Evolutionary conservation across 2,329 filamentous ascomycete genomes (phyloP).

Genomic region (Epichloe sibirici): DNA sequence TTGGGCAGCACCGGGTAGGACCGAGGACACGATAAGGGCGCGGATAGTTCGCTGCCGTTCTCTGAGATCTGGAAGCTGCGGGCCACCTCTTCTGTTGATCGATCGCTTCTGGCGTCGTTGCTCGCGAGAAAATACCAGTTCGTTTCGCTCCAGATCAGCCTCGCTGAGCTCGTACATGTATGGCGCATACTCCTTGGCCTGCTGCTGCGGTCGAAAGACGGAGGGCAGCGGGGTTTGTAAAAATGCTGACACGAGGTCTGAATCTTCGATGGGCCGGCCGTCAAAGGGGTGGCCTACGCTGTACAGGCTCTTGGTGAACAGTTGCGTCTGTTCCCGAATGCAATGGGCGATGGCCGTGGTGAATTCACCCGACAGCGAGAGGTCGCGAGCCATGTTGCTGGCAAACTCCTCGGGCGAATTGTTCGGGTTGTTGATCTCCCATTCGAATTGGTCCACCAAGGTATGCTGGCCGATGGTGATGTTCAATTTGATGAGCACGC

Average conservation of each 20-base stretch:
- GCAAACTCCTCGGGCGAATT: slow-evolving; percentile 96
- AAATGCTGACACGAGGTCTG: slow-evolving; percentile 76
- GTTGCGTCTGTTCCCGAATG: slow-evolving; percentile 88
- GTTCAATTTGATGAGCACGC: slow-evolving; percentile 87
- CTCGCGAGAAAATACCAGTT: slow-evolving; percentile 86
- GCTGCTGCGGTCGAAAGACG: slow-evolving; percentile 81
- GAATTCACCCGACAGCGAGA: slow-evolving; percentile 89
- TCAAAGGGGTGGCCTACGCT: slow-evolving; percentile 92
- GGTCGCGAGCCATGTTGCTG: slow-evolving; percentile 72
- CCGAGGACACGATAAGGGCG: slow-evolving; percentile 82
- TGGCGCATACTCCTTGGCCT: slow-evolving; percentile 87
- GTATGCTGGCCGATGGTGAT: slow-evolving; percentile 95
- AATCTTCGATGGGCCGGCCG: slow-evolving; percentile 82
- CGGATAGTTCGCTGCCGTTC: slow-evolving; percentile 88
- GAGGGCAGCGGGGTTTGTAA: slow-evolving; percentile 70
- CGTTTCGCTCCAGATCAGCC: slow-evolving; percentile 76
- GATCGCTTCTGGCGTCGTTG: slow-evolving; percentile 91
- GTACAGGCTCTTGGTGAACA: slow-evolving; percentile 89
- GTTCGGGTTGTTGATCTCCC: slow-evolving; percentile 91
- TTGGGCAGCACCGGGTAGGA: slow-evolving; percentile 74
- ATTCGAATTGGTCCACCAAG: slow-evolving; percentile 93
- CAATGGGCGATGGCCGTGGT: slow-evolving; percentile 95
- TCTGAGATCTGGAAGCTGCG: slow-evolving; percentile 88
- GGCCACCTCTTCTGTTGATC: slow-evolving; percentile 84
- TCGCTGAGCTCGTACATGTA: slow-evolving; percentile 92